phyloP scores from a whole-genome alignment of 192 early-diverging fungal species.

The Glomus cerebriforme region DNA sequence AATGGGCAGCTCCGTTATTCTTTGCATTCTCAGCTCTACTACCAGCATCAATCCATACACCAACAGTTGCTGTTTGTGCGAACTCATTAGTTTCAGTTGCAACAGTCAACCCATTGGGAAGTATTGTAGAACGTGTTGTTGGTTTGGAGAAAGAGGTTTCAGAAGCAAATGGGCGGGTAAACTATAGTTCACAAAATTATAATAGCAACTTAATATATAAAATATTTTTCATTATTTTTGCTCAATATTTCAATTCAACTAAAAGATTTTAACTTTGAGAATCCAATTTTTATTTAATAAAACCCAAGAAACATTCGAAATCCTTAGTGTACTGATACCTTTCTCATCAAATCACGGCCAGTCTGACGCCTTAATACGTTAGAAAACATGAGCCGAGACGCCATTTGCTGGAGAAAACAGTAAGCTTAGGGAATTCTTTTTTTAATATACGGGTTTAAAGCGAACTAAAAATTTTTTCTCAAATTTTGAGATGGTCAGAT shows the following conservation, averaged over 20 bases:
- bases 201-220: not conserved
- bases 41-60: constrained; percentile 90
- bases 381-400: constrained; percentile 23
- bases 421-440: not conserved
- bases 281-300: no score
- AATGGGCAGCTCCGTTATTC: constrained; percentile 97
- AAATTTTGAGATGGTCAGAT: no score
- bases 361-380: not conserved
- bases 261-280: no score
- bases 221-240: not conserved
- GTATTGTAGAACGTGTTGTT: constrained; percentile 66
- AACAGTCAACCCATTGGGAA: constrained; percentile 81
- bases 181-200: constrained; percentile 35
- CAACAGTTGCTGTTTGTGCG: constrained; percentile 84
- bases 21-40: constrained; percentile 77
- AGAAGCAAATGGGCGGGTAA: constrained; percentile 55
- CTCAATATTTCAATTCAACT: no score
- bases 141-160: constrained; percentile 42
- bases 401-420: constrained; percentile 5
- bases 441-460: no score
- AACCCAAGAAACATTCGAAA: no score
- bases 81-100: constrained; percentile 81
- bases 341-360: constrained; percentile 18
- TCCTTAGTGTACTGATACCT: constrained; percentile 9
- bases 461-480: no score